Conservation (phyloP, 176 grass and related monocot species). For the Olyra latifolia region DNA sequence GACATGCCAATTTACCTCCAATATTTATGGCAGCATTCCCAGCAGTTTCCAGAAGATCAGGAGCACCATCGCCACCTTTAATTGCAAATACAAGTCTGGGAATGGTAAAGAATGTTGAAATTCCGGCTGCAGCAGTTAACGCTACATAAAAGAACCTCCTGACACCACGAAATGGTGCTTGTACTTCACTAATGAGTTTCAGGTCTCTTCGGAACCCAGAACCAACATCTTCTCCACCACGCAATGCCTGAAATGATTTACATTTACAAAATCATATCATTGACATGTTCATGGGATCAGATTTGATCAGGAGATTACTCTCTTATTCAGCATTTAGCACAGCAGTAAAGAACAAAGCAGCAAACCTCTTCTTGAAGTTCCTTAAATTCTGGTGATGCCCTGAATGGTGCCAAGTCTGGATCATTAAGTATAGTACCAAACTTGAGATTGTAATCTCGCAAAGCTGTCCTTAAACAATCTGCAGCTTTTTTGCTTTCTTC, state of each 20-base stretch:
- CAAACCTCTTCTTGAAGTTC: slow-evolving; percentile 93
- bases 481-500: slow-evolving; percentile 80
- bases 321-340: slow-evolving; percentile 10
- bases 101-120: slow-evolving; percentile 90
- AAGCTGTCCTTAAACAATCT: slow-evolving; percentile 76
- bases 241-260: slow-evolving; percentile 64
- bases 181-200: slow-evolving; percentile 99
- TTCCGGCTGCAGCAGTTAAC: slow-evolving; percentile 80
- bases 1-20: slow-evolving; percentile 72
- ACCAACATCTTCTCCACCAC: slow-evolving; percentile 83
- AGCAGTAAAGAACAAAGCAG: slow-evolving; percentile 14
- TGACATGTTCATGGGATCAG: slow-evolving; percentile 7
- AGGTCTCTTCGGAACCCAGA: slow-evolving; percentile 87
- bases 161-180: slow-evolving; percentile 91
- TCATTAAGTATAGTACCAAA: slow-evolving; percentile 94
- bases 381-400: slow-evolving; percentile 86
- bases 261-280: slow-evolving; percentile 20
- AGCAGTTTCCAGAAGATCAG: slow-evolving; percentile 78
- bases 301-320: slow-evolving; percentile 13
- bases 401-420: slow-evolving; percentile 86
- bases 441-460: slow-evolving; percentile 93
- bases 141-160: slow-evolving; percentile 97
- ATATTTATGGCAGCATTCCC: slow-evolving; percentile 85
- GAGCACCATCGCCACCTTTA: slow-evolving; percentile 82
- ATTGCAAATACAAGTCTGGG: slow-evolving; percentile 83